These are phyloP conservation scores for Colletotrichum cordylinicola DNA, from an alignment of 2,329 filamentous ascomycete species.

Conservation along the genomic window DNA sequence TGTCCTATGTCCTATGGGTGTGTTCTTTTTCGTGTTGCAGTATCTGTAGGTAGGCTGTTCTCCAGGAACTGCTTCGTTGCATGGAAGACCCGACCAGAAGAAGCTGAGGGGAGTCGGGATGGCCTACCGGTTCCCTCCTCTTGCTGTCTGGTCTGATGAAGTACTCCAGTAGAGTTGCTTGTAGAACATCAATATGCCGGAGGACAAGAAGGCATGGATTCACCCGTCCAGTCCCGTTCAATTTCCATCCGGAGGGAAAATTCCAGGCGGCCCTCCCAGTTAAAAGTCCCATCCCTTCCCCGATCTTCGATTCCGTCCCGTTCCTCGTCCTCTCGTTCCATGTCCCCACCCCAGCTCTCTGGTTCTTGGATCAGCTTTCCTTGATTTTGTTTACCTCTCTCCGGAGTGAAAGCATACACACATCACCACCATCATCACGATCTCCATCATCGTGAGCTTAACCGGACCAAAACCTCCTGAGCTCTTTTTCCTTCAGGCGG, in stretches of 20 bases:
- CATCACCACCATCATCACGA: background rate
- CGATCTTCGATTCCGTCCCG: constrained; percentile 1
- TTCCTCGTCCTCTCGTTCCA: constrained; percentile 1
- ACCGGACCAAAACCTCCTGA: constrained; percentile 20
- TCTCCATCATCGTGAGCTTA: background rate
- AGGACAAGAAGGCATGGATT: background rate
- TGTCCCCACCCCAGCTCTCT: background rate
- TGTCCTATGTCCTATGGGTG: no score
- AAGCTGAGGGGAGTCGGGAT: background rate
- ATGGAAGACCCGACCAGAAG: background rate
- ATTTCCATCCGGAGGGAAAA: background rate
- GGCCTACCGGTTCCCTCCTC: background rate
- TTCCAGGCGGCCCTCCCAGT: background rate
- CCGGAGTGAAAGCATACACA: background rate
- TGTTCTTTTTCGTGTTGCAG: no score
- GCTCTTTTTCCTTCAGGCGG: background rate
- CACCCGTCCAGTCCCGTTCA: background rate
- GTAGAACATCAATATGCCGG: background rate
- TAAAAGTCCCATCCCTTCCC: constrained; percentile 3
- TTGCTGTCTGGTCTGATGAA: background rate
- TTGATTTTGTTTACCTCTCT: constrained; percentile 4
- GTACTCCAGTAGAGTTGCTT: background rate
- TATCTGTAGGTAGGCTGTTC: background rate
- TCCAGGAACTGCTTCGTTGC: background rate
- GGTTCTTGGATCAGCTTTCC: background rate